Evolutionary conservation across 495 filamentous ascomycete genomes (phyloP), one percentile per base, ranked within the genome.

Genomic region (Penicillium dipodomyicola): DNA sequence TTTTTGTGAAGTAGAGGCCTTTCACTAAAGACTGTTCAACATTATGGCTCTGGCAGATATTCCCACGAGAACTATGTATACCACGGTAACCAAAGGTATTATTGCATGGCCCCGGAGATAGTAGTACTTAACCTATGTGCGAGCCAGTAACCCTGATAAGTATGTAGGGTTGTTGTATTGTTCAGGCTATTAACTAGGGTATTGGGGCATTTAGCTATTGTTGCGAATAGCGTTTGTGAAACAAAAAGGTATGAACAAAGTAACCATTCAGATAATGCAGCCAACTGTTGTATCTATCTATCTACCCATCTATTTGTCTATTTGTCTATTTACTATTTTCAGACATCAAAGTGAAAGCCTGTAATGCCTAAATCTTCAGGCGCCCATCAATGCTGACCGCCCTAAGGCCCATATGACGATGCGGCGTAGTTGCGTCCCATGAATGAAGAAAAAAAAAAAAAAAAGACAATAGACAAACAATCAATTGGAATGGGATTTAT

Each of bases 331-430:
- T n/a, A n/a, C n/a, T n/a, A n/a, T n/a, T n/a, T n/a, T n/a, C n/a
- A n/a, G 35, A n/a, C n/a, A 37, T 8, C 6, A 9, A 3, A 17
- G 2, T n/a, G 35, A 39, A 39, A 17, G 33, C 2, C 35, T 39
- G 45, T 29, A 10, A 5, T 29, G 46, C 54, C 54, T 51, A 49
- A 23, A 43, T 19, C 17, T 12, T 43, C 17, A 51, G 54, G 54
- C 27, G 22, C 0, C 19, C 11, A 51, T 56, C 44, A 42, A 27
- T 29, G 19, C 41, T 68, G 58, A 72, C 72, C 70, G 70, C 72
- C 70, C 61, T 58, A 27, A 39, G 49, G 22, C 22, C 53, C 39
- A 58, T 39, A 62, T 56, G 57, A 68, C 60, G 56, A 64, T 65
- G 56, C 51, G 57, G 57, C 54, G 51, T 49, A 37, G 37, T 46